Evolutionary conservation across 1,139 yeast genomes (phyloP).

Genomic region (Suhomyces yuchorum): DNA sequence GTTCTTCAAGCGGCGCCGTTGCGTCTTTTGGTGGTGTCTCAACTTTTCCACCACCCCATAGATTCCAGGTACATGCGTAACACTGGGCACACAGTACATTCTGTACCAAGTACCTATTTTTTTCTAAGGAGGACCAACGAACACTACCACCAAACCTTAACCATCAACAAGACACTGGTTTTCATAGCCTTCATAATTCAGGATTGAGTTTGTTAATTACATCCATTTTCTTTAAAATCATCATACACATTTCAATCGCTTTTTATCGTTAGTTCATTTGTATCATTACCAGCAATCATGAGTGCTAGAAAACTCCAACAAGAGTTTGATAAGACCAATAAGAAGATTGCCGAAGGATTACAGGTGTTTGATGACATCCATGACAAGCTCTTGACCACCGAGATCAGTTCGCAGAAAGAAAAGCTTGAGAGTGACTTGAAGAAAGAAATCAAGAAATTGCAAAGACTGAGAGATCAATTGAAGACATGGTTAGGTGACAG

Average conservation of each 20-base stretch:
- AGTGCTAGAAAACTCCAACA: slow-evolving; percentile 53
- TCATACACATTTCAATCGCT: background rate
- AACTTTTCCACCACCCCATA: background rate
- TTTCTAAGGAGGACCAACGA: slow-evolving; percentile 10
- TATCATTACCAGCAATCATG: slow-evolving; percentile 26
- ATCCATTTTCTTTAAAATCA: background rate
- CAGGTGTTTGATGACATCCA: slow-evolving; percentile 83
- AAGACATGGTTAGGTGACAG: slow-evolving; percentile 94
- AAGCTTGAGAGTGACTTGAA: slow-evolving; percentile 91
- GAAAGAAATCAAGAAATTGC: slow-evolving; percentile 93
- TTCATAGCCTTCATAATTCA: background rate
- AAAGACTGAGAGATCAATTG: slow-evolving; percentile 91
- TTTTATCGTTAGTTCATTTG: background rate
- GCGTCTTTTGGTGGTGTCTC: background rate
- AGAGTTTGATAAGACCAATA: slow-evolving; percentile 95
- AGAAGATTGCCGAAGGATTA: slow-evolving; percentile 93
- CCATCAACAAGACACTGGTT: background rate
- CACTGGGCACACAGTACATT: background rate
- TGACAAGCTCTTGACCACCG: slow-evolving; percentile 81
- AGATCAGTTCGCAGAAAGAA: slow-evolving; percentile 88
- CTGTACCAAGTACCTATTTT: slow-evolving; percentile 1
- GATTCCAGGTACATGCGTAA: slow-evolving; percentile 2
- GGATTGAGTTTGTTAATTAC: background rate
- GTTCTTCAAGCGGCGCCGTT: no score
- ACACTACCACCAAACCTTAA: background rate